Evolutionary conservation across 306 rosid species (phyloP), one percentile per base, ranked within the genome.

Genomic region (Mucuna pruriens): DNA sequence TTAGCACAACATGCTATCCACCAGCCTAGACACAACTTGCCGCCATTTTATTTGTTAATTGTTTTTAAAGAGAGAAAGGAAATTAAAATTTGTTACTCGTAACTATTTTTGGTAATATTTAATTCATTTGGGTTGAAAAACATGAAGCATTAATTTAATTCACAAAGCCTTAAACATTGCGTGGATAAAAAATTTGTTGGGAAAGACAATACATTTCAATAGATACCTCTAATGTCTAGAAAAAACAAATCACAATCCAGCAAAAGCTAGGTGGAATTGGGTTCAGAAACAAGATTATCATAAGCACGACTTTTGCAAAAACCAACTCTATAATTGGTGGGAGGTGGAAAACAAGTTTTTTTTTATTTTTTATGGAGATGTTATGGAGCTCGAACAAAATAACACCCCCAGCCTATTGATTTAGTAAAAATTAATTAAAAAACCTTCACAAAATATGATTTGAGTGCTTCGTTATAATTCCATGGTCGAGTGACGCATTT

Each of bases 11-110:
- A 44, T 29, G 58, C 40, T 68, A 36, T 44, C 34, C 39, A 40
- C 71, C 61, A 36, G 17, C 84, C 66, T 31, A 13, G 25, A 45
- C 80, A 70, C 57, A 26, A 38, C 31, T 68, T 57, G 71, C 57
- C 17, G 17, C n/a, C 65, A 58, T 58, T 23, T 22, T 11, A 16
- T 57, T 9, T 33, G 58, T 17, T 79, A 22, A 29, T 67, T 10
- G 61, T 29, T 42, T 52, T 68, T 46, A 34, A 57, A 70, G 52
- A 45, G 16, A 45, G 16, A 60, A 5, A 19, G 39, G 15, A 54
- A n/a, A 25, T 4, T 4, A 17, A 19, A 8, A 44, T 17, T 25
- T 40, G 55, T 26, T 34, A 38, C 64, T 15, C 25, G 10, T 36
- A 54, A 6, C 34, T 48, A 69, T 6, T 20, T 0, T 39, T 34